Conservation (phyloP, 495 filamentous ascomycete genomes). For the Tuber borchii region DNA sequence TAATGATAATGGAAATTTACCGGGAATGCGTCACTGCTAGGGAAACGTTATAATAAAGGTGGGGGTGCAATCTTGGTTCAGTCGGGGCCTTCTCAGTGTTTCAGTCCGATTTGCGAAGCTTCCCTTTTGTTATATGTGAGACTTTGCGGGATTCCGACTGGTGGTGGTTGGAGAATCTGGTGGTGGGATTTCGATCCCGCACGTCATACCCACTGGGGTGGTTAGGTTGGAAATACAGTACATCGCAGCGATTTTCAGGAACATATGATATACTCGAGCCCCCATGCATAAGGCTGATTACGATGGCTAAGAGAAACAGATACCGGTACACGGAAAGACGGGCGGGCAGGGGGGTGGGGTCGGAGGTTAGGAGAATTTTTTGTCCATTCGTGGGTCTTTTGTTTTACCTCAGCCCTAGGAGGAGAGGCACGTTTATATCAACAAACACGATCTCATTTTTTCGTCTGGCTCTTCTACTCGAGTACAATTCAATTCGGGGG, state of each 20-base stretch:
- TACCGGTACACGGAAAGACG: not conserved
- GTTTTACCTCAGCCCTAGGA: not conserved
- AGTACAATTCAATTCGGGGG: not conserved
- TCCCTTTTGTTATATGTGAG: not conserved
- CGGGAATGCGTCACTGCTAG: conserved; percentile 2
- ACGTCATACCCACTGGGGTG: not conserved
- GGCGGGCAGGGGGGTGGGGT: not conserved
- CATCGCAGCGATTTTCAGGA: conserved; percentile 2
- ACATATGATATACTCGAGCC: not conserved
- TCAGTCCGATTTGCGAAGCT: not conserved
- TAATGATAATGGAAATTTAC: not conserved
- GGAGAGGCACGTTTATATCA: conserved; percentile 1
- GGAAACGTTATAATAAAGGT: not conserved
- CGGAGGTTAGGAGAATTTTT: not conserved
- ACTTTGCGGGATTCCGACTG: not conserved
- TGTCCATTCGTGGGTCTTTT: not conserved
- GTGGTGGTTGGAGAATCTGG: not conserved
- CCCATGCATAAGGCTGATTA: not conserved
- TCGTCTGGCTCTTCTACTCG: not conserved
- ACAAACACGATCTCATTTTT: not conserved
- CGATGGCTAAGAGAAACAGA: not conserved
- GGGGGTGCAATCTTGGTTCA: conserved; percentile 4
- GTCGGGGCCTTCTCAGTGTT: not conserved
- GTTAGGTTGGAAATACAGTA: not conserved
- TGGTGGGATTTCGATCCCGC: not conserved